phyloP scores from a whole-genome alignment of 75 land plant genomes.

The Cunninghamia lanceolata region DNA sequence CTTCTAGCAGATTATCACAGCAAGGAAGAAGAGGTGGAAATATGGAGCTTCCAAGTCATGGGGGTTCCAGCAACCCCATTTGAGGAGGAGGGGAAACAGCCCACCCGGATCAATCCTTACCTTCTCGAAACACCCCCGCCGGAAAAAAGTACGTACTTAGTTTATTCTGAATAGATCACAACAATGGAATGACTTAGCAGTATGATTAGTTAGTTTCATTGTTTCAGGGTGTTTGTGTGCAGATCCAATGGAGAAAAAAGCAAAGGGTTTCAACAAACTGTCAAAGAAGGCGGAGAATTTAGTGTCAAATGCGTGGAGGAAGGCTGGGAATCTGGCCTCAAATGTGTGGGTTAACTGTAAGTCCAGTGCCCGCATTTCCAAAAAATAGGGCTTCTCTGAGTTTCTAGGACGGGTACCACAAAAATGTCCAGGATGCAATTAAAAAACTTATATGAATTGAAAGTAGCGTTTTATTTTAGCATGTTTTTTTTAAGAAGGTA shows the following conservation, averaged over 20 bases:
- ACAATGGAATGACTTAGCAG: not conserved
- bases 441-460: too few relatives aligned
- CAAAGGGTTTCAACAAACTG: constrained; percentile 32
- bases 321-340: constrained; percentile 42
- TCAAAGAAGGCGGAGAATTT: constrained; percentile 10
- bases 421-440: too few relatives aligned
- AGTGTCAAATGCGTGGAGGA: not conserved
- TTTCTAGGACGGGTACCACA: too few relatives aligned
- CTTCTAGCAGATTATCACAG: not conserved
- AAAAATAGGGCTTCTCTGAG: not conserved
- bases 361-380: not conserved
- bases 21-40: not conserved
- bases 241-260: constrained; percentile 28
- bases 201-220: not conserved
- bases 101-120: not conserved
- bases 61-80: not conserved
- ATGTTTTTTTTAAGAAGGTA: too few relatives aligned
- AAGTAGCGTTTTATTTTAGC: too few relatives aligned
- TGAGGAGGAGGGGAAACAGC: not conserved
- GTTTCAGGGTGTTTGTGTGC: not conserved
- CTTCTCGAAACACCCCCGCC: not conserved
- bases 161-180: not conserved
- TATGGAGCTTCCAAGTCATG: not conserved
- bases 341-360: constrained; percentile 46
- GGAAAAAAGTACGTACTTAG: not conserved